A percentile compares a stretch with the other conserved stretches of the same genome.
Evolutionary conservation across 2,329 filamentous ascomycete species (phyloP).

Genomic region (Calonectria crousiana): DNA sequence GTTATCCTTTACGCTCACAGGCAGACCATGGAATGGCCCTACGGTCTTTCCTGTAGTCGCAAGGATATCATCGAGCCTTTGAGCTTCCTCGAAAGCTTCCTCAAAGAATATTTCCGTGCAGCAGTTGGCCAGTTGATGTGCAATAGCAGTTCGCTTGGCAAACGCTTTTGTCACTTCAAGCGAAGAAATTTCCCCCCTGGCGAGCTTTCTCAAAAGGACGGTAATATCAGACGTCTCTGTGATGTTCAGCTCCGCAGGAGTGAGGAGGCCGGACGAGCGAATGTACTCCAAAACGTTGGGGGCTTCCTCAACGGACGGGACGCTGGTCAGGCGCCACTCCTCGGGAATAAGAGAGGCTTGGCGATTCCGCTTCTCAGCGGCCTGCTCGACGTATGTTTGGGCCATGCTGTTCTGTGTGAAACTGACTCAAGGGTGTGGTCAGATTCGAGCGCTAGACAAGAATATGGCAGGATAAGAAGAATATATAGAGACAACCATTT

Average conservation of each 20-base stretch:
- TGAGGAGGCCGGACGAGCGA: conserved; percentile 7
- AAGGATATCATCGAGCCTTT: conserved; percentile 13
- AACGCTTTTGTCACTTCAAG: conserved; percentile 13
- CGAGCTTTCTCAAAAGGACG: conserved; percentile 2
- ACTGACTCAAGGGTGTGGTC: background rate
- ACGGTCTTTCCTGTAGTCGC: conserved; percentile 14
- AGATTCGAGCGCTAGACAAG: background rate
- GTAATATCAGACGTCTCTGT: conserved; percentile 10
- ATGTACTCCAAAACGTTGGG: conserved; percentile 19
- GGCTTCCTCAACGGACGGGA: conserved; percentile 1
- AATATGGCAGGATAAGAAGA: background rate
- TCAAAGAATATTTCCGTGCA: conserved; percentile 24
- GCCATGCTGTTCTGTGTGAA: background rate
- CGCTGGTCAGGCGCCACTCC: conserved; percentile 11
- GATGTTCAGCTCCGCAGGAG: conserved; percentile 12
- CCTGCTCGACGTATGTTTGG: background rate
- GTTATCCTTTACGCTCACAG: conserved; percentile 26
- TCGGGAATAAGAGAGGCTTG: conserved; percentile 13
- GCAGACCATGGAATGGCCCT: conserved; percentile 24
- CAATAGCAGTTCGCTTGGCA: conserved; percentile 22
- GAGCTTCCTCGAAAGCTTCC: conserved; percentile 7
- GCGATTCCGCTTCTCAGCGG: conserved; percentile 10
- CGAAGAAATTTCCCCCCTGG: conserved; percentile 31
- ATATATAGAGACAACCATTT: background rate
- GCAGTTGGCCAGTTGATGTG: conserved; percentile 34